Percentiles rank a stretch among this genome's conserved stretches.
Evolutionary conservation across 78 protist genomes (phyloP).

Genomic region (slime mould (Dictyostelium discoideum)): dicty_2.7 NC_007088.5:2646001-2646500

Average conservation of each 20-base stretch:
- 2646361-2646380: slow-evolving; percentile 69
- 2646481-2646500: slow-evolving; percentile 58
- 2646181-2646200: not conserved
- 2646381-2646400: slow-evolving; percentile 70
- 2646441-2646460: slow-evolving; percentile 46
- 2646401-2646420: slow-evolving; percentile 50
- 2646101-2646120: not conserved
- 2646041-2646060: slow-evolving; percentile 82
- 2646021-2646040: slow-evolving; percentile 37
- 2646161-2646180: not conserved
- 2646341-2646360: slow-evolving; percentile 68
- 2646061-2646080: slow-evolving; percentile 50
- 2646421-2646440: slow-evolving; percentile 52
- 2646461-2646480: slow-evolving; percentile 64
- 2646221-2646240: slow-evolving; percentile 41
- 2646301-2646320: slow-evolving; percentile 79
- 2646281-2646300: slow-evolving; percentile 66
- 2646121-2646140: not conserved
- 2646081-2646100: not conserved
- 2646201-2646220: slow-evolving; percentile 42
- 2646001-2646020: not conserved
- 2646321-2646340: slow-evolving; percentile 71
- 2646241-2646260: slow-evolving; percentile 60
- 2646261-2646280: slow-evolving; percentile 77
- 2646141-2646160: not conserved